Percentiles rank a stretch among this genome's conserved stretches.
These are phyloP conservation scores for Exutisphaerella laricina DNA, from an alignment of 2,329 filamentous ascomycete genomes.

Conservation along the genomic window DNA sequence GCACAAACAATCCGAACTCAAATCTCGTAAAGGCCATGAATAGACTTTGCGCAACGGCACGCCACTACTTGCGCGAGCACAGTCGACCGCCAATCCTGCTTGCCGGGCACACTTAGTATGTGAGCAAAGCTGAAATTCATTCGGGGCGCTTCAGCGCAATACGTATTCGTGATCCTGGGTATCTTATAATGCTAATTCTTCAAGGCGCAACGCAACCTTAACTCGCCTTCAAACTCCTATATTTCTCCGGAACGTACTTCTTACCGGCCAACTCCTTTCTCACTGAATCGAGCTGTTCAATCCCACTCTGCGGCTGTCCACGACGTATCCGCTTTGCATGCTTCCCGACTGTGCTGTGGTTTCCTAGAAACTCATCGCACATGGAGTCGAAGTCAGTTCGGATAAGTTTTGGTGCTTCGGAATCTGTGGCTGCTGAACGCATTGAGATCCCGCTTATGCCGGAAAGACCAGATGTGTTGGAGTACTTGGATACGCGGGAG, in stretches of 20 bases:
- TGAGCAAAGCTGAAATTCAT: no score
- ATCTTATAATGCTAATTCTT: no score
- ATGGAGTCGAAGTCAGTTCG: conserved; percentile 80
- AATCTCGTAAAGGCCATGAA: no score
- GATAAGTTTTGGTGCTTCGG: conserved; percentile 48
- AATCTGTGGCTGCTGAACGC: conserved; percentile 32
- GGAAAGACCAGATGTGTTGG: conserved; percentile 34
- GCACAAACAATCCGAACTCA: no score
- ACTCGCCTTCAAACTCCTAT: conserved; percentile 3
- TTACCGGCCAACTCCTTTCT: conserved; percentile 62
- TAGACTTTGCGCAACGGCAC: no score
- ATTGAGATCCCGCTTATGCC: conserved; percentile 35
- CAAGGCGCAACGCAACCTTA: no score
- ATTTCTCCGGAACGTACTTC: conserved; percentile 15
- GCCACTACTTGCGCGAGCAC: no score
- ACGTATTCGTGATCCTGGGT: no score
- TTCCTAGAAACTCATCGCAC: conserved; percentile 86
- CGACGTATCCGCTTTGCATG: conserved; percentile 57
- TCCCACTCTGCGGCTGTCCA: conserved; percentile 74
- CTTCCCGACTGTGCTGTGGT: conserved; percentile 65
- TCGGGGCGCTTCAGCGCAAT: no score
- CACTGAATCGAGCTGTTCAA: conserved; percentile 89
- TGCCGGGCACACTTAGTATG: no score
- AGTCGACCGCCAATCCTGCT: no score
- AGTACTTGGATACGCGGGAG: conserved; percentile 36